Evolutionary conservation across 2,329 filamentous ascomycete genomes (phyloP).

Genomic region (Penicillium sp.): DNA sequence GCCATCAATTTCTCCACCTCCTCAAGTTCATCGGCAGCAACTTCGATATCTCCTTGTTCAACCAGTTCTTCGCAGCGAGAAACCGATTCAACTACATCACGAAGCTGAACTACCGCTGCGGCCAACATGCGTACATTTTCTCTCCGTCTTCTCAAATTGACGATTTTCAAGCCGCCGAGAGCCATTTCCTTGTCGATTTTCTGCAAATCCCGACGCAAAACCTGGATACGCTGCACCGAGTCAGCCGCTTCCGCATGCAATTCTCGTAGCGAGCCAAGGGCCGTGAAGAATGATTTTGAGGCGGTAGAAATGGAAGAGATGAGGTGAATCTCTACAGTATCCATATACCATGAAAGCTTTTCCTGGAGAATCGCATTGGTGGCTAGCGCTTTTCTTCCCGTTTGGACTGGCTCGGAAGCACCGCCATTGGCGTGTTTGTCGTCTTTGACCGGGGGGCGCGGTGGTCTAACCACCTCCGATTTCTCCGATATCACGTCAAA

Average conservation of each 20-base stretch:
- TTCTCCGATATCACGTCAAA: constrained; percentile 97
- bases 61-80: constrained; percentile 78
- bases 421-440: constrained; percentile 62
- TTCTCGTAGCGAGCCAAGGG: constrained; percentile 85
- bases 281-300: constrained; percentile 94
- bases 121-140: constrained; percentile 85
- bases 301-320: constrained; percentile 96
- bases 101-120: constrained; percentile 81
- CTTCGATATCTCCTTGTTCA: constrained; percentile 80
- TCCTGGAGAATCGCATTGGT: constrained; percentile 98
- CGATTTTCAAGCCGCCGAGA: constrained; percentile 79
- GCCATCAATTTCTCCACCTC: constrained; percentile 78
- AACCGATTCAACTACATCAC: constrained; percentile 75
- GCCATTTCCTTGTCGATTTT: constrained; percentile 87
- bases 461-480: constrained; percentile 86
- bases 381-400: constrained; percentile 78
- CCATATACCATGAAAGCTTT: constrained; percentile 99
- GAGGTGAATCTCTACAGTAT: constrained; percentile 95
- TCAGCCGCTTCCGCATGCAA: constrained; percentile 90
- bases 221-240: constrained; percentile 84
- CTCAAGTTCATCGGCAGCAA: constrained; percentile 77
- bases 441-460: constrained; percentile 57
- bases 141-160: constrained; percentile 77
- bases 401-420: constrained; percentile 58
- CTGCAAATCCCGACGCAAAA: constrained; percentile 75